Conservation (phyloP, 768 basidiomycete genomes). For the Kwoniella mangroviensis region DNA sequence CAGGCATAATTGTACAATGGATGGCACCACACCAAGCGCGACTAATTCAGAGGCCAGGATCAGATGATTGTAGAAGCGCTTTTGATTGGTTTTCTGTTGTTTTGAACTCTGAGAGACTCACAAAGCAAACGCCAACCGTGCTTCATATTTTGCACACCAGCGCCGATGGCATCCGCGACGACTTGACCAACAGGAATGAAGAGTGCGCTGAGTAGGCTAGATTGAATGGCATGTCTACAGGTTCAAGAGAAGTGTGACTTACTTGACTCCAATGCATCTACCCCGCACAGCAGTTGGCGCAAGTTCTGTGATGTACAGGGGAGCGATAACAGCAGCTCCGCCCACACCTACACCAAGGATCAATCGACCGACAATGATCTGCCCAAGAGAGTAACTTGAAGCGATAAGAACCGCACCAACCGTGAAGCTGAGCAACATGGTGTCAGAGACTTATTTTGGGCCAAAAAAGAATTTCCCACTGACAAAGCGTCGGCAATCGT, state of each 20-base stretch:
- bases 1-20: conserved; percentile 17
- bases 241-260: conserved; percentile 2
- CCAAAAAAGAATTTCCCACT: no score
- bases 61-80: no score
- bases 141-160: conserved; percentile 14
- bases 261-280: conserved; percentile 27
- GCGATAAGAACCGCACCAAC: conserved; percentile 27
- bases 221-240: not conserved
- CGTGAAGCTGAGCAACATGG: conserved; percentile 1
- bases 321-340: conserved; percentile 27
- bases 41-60: not conserved
- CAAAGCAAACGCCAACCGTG: conserved; percentile 22
- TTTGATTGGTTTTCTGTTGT: no score
- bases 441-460: not conserved
- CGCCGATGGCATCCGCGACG: conserved; percentile 20
- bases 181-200: conserved; percentile 32
- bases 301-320: conserved; percentile 32
- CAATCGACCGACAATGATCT: conserved; percentile 33
- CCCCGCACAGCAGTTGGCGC: conserved; percentile 31
- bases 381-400: conserved; percentile 24
- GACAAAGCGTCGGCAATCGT: conserved; percentile 23
- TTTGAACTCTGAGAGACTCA: no score
- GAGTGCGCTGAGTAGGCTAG: not conserved
- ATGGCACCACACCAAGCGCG: conserved; percentile 28
- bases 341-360: conserved; percentile 36